Evolutionary conservation across 225 moss, liverwort and hornwort species (phyloP).

Genomic region (Marchantia polymorpha): DNA sequence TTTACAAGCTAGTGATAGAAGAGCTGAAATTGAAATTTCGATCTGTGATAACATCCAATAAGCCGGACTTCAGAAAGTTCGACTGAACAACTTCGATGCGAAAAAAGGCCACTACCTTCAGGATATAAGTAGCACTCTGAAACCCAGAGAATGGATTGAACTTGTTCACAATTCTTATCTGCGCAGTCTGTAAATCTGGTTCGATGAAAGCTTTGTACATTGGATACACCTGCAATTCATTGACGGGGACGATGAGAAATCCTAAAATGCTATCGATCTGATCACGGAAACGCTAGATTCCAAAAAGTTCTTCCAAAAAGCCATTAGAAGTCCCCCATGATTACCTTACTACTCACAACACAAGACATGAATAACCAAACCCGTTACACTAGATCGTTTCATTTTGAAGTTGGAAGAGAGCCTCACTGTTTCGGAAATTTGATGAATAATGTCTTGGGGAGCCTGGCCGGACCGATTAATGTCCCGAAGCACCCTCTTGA

Average conservation of each 20-base stretch:
- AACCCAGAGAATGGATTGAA: conserved; percentile 59
- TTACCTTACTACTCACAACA: no score
- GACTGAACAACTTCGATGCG: neutral
- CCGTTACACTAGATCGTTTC: neutral
- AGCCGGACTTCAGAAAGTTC: no score
- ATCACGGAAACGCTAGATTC: no score
- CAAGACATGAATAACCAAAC: neutral
- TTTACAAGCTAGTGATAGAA: no score
- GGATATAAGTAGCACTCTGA: conserved; percentile 51
- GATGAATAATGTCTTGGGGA: conserved; percentile 55
- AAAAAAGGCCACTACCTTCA: conserved; percentile 37
- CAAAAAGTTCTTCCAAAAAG: no score
- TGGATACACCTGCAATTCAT: conserved; percentile 48
- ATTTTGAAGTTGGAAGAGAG: neutral
- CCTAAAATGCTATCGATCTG: no score
- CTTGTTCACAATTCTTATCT: conserved; percentile 56
- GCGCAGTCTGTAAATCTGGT: conserved; percentile 54
- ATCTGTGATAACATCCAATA: no score
- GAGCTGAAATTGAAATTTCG: no score
- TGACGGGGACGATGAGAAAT: no score
- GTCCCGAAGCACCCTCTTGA: conserved; percentile 54
- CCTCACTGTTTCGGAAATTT: conserved; percentile 56
- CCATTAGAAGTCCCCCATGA: no score
- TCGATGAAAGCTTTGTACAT: conserved; percentile 62
- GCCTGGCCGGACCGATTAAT: conserved; percentile 54